Evolutionary conservation across 2,329 filamentous ascomycete genomes (phyloP).

Genomic region (Diaporthe sp.): DNA sequence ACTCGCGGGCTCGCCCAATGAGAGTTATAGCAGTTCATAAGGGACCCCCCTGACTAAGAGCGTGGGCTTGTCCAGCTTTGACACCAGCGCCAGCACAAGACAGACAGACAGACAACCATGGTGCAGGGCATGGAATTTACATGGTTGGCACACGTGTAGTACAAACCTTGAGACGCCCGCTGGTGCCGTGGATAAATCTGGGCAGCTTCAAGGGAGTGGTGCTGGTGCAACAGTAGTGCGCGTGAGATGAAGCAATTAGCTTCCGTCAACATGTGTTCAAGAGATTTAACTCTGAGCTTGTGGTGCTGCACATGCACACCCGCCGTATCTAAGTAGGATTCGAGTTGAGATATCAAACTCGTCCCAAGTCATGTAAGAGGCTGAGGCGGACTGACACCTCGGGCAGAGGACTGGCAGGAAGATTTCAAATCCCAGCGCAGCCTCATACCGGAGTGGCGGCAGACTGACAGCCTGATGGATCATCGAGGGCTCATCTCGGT

Average conservation of each 20-base stretch:
- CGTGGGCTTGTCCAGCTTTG: neutral
- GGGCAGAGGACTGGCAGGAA: neutral
- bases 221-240: neutral
- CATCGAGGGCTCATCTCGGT: conserved; percentile 27
- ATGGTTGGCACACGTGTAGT: neutral
- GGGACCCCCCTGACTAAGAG: neutral
- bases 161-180: neutral
- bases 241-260: conserved; percentile 6
- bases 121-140: neutral
- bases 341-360: conserved; percentile 25
- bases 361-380: conserved; percentile 26
- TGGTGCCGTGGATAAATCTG: neutral
- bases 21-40: neutral
- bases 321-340: neutral
- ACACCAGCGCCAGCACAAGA: neutral
- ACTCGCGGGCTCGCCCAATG: neutral
- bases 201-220: neutral
- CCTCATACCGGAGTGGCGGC: neutral
- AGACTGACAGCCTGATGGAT: conserved; percentile 12
- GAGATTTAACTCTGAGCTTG: conserved; percentile 23
- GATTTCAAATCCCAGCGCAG: neutral
- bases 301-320: neutral
- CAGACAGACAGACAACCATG: too few species aligned
- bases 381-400: neutral
- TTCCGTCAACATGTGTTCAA: conserved; percentile 6